A percentile compares a stretch with the other conserved stretches of the same genome.
These are phyloP conservation scores for Asterochloris erici DNA, from an alignment of 139 green algal species.

Conservation along the genomic window DNA sequence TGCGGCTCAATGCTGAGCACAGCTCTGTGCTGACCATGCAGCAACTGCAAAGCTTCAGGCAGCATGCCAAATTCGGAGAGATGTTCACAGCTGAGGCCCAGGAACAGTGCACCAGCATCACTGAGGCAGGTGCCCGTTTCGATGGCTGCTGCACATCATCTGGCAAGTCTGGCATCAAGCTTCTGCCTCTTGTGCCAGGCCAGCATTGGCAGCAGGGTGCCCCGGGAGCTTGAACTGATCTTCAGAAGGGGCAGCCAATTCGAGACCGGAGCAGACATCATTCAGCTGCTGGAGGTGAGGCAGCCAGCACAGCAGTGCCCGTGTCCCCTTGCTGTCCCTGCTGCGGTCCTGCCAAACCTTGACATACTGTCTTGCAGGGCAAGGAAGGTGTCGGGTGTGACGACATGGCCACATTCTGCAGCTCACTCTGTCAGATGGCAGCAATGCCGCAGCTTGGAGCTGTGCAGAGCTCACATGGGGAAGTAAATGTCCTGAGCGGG, in stretches of 20 bases:
- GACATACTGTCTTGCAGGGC: neutral
- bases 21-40: neutral
- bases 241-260: constrained; percentile 18
- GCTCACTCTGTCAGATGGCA: neutral
- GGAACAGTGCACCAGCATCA: neutral
- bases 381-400: neutral
- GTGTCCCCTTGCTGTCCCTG: neutral
- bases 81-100: neutral
- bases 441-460: neutral
- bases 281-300: constrained; percentile 4
- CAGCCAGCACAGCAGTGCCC: neutral
- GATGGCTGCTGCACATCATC: too few species aligned
- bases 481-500: neutral
- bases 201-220: neutral
- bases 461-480: constrained; percentile 6
- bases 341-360: neutral
- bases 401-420: constrained; percentile 2
- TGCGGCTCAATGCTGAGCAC: neutral
- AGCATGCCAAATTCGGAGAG: constrained; percentile 1
- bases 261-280: constrained; percentile 7
- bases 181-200: too few species aligned
- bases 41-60: constrained; percentile 6
- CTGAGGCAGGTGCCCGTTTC: too few species aligned
- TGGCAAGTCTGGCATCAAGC: too few species aligned
- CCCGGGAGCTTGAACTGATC: constrained; percentile 9